These are phyloP conservation scores for Komagataella mondaviorum DNA, from an alignment of 805 yeast species.

Conservation along the genomic window DNA sequence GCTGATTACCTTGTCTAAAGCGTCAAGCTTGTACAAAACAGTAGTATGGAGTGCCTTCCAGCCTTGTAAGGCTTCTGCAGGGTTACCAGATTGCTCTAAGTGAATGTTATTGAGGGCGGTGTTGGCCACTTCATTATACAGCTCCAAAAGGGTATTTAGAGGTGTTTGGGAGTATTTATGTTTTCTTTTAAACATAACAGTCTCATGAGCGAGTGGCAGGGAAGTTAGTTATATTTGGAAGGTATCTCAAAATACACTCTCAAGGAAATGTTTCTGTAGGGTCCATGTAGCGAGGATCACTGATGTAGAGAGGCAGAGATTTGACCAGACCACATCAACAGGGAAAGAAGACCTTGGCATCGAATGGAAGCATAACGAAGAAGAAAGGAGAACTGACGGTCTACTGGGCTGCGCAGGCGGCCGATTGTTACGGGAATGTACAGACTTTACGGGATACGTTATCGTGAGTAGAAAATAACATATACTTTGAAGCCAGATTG, in stretches of 20 bases:
- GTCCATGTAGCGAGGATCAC: neutral
- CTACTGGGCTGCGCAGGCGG: neutral
- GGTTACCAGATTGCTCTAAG: conserved; percentile 39
- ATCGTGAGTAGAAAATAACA: conserved; percentile 9
- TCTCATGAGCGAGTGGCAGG: neutral
- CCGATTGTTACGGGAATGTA: conserved; percentile 9
- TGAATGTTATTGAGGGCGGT: conserved; percentile 41
- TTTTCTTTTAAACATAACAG: conserved; percentile 34
- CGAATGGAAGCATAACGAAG: neutral
- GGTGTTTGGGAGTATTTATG: conserved; percentile 50
- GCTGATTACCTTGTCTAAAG: conserved; percentile 27
- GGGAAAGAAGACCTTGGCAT: neutral
- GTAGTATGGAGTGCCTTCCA: conserved; percentile 64
- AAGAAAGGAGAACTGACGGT: neutral
- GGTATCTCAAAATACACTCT: neutral
- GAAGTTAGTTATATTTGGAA: neutral
- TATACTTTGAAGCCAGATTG: conserved; percentile 16
- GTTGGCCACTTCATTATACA: conserved; percentile 51
- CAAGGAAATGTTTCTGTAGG: neutral
- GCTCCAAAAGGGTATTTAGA: conserved; percentile 40
- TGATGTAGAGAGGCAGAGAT: neutral
- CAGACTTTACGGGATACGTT: conserved; percentile 22
- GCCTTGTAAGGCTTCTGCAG: conserved; percentile 48
- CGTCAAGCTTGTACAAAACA: conserved; percentile 40
- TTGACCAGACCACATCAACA: neutral